Evolutionary conservation across 2,329 filamentous ascomycete species (phyloP).

Genomic region (Cadophora sp.): DNA sequence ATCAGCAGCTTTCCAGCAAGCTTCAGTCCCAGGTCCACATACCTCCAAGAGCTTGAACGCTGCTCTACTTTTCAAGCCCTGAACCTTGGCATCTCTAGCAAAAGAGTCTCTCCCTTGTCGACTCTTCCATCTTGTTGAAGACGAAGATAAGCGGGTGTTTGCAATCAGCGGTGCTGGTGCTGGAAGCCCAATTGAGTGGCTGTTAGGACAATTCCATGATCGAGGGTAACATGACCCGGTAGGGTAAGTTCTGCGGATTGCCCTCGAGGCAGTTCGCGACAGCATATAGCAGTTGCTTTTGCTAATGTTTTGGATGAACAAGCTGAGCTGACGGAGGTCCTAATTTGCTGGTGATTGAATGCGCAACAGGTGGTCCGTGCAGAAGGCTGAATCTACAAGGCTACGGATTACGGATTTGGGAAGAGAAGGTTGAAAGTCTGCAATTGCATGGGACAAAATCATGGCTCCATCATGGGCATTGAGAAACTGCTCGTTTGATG

Average conservation of each 20-base stretch:
- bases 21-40: constrained; percentile 17
- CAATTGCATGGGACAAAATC: no score
- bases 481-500: no score
- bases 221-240: constrained; percentile 14
- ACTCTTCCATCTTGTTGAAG: constrained; percentile 81
- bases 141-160: constrained; percentile 49
- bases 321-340: background rate
- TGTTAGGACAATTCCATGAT: constrained; percentile 11
- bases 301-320: constrained; percentile 3
- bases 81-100: constrained; percentile 76
- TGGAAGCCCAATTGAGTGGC: background rate
- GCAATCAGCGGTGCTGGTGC: background rate
- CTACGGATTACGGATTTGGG: background rate
- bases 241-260: constrained; percentile 22
- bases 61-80: constrained; percentile 85
- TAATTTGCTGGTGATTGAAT: background rate
- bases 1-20: constrained; percentile 23
- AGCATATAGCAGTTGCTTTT: constrained; percentile 37
- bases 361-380: constrained; percentile 18
- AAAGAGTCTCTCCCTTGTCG: constrained; percentile 78
- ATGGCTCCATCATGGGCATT: no score
- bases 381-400: background rate
- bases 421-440: no score
- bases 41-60: constrained; percentile 94
- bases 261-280: constrained; percentile 36